Evolutionary conservation across 2,329 filamentous ascomycete genomes (phyloP).

Genomic region (Hypoxylon sp.): DNA sequence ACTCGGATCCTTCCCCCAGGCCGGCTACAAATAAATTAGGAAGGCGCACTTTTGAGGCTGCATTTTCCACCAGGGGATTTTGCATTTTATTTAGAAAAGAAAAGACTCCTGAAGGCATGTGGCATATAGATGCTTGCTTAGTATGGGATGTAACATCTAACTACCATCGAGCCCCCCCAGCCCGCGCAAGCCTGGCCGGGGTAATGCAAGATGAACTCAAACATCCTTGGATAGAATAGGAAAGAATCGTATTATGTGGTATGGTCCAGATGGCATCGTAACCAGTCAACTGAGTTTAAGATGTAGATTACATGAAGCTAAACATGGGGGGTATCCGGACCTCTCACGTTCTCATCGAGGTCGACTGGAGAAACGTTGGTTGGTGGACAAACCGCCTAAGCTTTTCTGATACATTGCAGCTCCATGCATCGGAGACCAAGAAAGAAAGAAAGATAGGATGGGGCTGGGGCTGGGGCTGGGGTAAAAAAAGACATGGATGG

Average conservation of each 20-base stretch:
- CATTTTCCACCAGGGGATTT: background rate
- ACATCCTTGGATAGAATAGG: conserved; percentile 12
- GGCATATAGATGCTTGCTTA: too few species aligned
- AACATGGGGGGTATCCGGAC: conserved; percentile 13
- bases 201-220: conserved; percentile 9
- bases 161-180: too few species aligned
- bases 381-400: conserved; percentile 16
- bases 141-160: too few species aligned
- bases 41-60: conserved; percentile 5
- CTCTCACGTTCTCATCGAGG: conserved; percentile 8
- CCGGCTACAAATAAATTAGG: conserved; percentile 20
- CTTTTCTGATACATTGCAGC: conserved; percentile 10
- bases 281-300: too few species aligned
- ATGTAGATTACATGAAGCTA: conserved; percentile 9
- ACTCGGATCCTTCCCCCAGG: conserved; percentile 3
- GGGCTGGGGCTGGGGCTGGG: conserved; percentile 16
- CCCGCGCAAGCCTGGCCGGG: conserved; percentile 1
- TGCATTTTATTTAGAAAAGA: too few species aligned
- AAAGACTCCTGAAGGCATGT: too few species aligned
- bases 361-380: conserved; percentile 15
- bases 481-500: conserved; percentile 21
- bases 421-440: conserved; percentile 16
- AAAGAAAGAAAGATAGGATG: too few species aligned
- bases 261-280: too few species aligned
- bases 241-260: too few species aligned